Evolutionary conservation across 306 rosid species (phyloP).

Genomic region (Quercus agrifolia): DNA sequence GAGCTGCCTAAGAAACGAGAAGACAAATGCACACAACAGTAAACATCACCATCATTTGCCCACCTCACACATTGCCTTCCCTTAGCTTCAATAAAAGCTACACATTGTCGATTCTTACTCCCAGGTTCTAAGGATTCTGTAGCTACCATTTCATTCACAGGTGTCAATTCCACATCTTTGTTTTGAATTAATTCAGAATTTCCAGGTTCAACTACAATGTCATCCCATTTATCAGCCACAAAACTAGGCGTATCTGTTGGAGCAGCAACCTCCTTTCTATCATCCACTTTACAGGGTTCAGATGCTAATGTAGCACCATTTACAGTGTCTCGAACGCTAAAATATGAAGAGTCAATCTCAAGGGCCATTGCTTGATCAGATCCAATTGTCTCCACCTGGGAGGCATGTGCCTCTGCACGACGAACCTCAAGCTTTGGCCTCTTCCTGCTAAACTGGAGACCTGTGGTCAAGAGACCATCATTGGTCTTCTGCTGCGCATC

Average conservation of each 20-base stretch:
- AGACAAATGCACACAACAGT: slow-evolving; percentile 94
- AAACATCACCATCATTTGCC: slow-evolving; percentile 99
- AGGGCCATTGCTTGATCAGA: slow-evolving; percentile 52
- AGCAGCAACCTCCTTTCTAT: slow-evolving; percentile 37
- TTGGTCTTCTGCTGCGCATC: slow-evolving; percentile 44
- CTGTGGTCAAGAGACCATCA: slow-evolving; percentile 50
- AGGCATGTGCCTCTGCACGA: slow-evolving; percentile 85
- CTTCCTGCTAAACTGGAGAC: slow-evolving; percentile 72
- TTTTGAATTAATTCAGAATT: slow-evolving; percentile 37
- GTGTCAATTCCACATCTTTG: slow-evolving; percentile 56
- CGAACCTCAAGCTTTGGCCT: slow-evolving; percentile 98
- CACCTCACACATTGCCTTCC: slow-evolving; percentile 99
- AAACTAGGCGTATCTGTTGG: slow-evolving; percentile 36
- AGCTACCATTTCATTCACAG: slow-evolving; percentile 40
- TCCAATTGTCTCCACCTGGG: slow-evolving; percentile 52
- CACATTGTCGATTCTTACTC: slow-evolving; percentile 77
- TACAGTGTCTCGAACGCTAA: slow-evolving; percentile 44
- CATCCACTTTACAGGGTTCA: slow-evolving; percentile 48
- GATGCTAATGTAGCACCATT: slow-evolving; percentile 40
- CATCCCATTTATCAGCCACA: slow-evolving; percentile 59
- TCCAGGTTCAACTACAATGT: slow-evolving; percentile 49
- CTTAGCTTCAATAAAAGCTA: slow-evolving; percentile 87
- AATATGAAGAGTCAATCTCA: slow-evolving; percentile 66
- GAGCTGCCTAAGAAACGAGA: slow-evolving; percentile 78
- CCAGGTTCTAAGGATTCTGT: slow-evolving; percentile 47